phyloP scores from a whole-genome alignment of 495 filamentous ascomycete species.

The Penicillium waksmanii region DNA sequence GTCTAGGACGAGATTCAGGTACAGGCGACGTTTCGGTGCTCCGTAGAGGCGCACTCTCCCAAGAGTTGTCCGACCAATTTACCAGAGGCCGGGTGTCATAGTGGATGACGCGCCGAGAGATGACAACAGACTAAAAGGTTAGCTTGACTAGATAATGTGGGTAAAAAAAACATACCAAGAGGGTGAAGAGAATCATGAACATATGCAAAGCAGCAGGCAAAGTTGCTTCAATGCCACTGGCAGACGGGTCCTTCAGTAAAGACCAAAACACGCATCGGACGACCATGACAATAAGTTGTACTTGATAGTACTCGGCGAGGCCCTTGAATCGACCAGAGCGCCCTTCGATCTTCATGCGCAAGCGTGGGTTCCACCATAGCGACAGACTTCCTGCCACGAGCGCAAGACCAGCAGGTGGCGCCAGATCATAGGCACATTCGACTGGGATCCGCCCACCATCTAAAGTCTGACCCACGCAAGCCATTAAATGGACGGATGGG shows the following conservation, averaged over 20 bases:
- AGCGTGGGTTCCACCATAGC: constrained; percentile 78
- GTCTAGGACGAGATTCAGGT: constrained; percentile 15
- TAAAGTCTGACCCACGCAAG: constrained; percentile 36
- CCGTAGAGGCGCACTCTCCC: constrained; percentile 36
- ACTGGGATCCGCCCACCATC: constrained; percentile 25
- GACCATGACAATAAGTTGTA: constrained; percentile 64
- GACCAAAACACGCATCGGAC: constrained; percentile 58
- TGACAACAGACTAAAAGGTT: constrained; percentile 35
- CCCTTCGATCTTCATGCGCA: constrained; percentile 65
- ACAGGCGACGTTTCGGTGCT: constrained; percentile 32
- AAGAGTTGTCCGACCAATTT: constrained; percentile 49
- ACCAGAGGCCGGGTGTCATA: constrained; percentile 61
- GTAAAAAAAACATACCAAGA: constrained; percentile 51
- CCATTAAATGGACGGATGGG: constrained; percentile 15
- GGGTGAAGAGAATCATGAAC: constrained; percentile 56
- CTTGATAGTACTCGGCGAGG: constrained; percentile 67
- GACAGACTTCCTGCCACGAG: constrained; percentile 58
- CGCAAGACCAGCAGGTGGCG: constrained; percentile 47
- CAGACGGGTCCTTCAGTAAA: constrained; percentile 50
- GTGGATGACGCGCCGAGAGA: constrained; percentile 55
- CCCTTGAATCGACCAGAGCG: constrained; percentile 66
- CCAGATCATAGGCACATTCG: constrained; percentile 35
- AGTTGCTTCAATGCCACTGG: constrained; percentile 44
- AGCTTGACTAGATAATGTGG: constrained; percentile 15
- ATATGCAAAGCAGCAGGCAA: constrained; percentile 56